phyloP scores from a whole-genome alignment of 768 basidiomycete genomes.

The Termitomyces sp. region DNA sequence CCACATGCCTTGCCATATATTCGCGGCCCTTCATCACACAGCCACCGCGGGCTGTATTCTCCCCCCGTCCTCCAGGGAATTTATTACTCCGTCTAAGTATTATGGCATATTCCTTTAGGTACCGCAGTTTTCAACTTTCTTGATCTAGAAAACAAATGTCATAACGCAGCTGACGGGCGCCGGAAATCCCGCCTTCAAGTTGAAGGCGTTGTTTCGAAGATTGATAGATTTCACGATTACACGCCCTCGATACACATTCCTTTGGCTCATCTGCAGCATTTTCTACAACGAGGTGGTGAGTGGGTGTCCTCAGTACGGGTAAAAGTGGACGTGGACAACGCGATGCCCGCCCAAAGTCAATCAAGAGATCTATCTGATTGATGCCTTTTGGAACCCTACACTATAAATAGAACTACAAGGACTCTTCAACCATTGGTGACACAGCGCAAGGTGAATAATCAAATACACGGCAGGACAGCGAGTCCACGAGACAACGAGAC shows the following conservation, averaged over 20 bases:
- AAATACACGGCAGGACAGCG: no score
- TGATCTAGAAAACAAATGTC: background rate
- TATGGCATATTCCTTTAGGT: background rate
- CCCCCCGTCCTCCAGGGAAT: background rate
- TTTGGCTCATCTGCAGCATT: background rate
- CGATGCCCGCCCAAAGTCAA: background rate
- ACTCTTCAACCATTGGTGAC: no score
- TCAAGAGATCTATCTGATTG: background rate
- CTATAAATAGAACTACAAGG: background rate
- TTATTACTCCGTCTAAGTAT: background rate
- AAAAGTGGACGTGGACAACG: background rate
- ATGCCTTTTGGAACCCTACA: background rate
- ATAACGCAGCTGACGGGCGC: background rate
- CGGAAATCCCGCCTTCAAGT: background rate
- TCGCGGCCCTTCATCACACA: constrained; percentile 8
- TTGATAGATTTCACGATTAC: background rate
- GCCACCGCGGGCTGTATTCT: background rate
- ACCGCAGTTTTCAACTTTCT: background rate
- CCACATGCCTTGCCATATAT: constrained; percentile 3
- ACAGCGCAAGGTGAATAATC: no score
- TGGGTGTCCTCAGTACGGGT: background rate
- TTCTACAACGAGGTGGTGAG: background rate
- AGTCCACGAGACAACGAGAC: no score
- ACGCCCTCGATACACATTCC: background rate
- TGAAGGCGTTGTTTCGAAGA: background rate